A percentile compares a stretch with the other conserved stretches of the same genome.
phyloP scores from a whole-genome alignment of 371 early-diverging fungal genomes.

The Lichtheimia hyalospora region DNA sequence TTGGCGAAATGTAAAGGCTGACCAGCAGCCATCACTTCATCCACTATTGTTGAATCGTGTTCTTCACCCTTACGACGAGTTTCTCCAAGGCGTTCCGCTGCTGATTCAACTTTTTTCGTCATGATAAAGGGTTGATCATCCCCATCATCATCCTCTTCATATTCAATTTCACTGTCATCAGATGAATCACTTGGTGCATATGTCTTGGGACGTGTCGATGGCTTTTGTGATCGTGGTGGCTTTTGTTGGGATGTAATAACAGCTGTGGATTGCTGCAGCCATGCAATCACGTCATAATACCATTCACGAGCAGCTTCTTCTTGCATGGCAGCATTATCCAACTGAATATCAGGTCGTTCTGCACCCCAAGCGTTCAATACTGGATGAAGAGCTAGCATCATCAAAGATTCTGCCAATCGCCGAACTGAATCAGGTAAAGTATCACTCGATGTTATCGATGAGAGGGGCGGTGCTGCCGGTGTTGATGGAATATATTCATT shows the following conservation, averaged over 20 bases:
- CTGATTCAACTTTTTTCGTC: slow-evolving; percentile 22
- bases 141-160: slow-evolving; percentile 11
- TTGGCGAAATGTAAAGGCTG: slow-evolving; percentile 16
- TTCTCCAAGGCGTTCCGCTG: slow-evolving; percentile 30
- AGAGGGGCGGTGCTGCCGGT: neutral
- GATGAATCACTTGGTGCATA: slow-evolving; percentile 1
- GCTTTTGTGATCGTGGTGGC: neutral
- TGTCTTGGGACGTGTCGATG: neutral
- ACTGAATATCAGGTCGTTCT: neutral
- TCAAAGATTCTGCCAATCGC: slow-evolving; percentile 21
- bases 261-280: slow-evolving; percentile 17
- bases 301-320: slow-evolving; percentile 20
- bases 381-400: slow-evolving; percentile 28
- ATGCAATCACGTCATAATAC: slow-evolving; percentile 25
- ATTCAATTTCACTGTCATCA: neutral
- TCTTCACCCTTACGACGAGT: slow-evolving; percentile 29
- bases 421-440: slow-evolving; percentile 24
- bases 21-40: slow-evolving; percentile 11
- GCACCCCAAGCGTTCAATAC: slow-evolving; percentile 31
- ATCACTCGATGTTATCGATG: neutral
- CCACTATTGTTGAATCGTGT: slow-evolving; percentile 18
- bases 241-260: neutral
- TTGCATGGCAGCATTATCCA: slow-evolving; percentile 17
- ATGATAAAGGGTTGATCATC: slow-evolving; percentile 7
- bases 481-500: neutral